A percentile compares a stretch with the other conserved stretches of the same genome.
Evolutionary conservation across 768 basidiomycete genomes (phyloP).

Genomic region (Collybia nuda): DNA sequence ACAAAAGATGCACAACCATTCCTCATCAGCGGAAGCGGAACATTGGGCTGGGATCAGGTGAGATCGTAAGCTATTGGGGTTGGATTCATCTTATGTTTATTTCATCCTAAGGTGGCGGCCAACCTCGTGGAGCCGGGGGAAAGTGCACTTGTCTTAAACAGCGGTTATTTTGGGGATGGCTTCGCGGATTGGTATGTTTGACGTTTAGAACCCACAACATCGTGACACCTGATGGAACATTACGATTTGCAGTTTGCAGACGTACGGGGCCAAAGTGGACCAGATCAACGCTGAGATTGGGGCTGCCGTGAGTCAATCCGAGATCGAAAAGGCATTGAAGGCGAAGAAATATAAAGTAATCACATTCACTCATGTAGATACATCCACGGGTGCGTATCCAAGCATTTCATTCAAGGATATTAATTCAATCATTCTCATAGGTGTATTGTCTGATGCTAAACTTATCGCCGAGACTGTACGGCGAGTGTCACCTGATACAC

Average conservation of each 20-base stretch:
- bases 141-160: slow-evolving; percentile 78
- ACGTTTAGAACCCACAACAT: neutral
- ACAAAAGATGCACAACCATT: slow-evolving; percentile 85
- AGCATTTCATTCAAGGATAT: neutral
- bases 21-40: slow-evolving; percentile 92
- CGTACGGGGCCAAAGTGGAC: slow-evolving; percentile 87
- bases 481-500: slow-evolving; percentile 79
- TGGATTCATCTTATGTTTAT: slow-evolving; percentile 1
- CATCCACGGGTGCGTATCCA: slow-evolving; percentile 65
- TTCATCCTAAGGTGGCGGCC: slow-evolving; percentile 65
- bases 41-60: slow-evolving; percentile 95
- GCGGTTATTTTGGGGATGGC: slow-evolving; percentile 93
- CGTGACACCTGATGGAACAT: neutral
- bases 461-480: slow-evolving; percentile 72
- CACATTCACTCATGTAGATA: slow-evolving; percentile 95
- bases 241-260: slow-evolving; percentile 55
- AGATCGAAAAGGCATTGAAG: slow-evolving; percentile 68
- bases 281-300: slow-evolving; percentile 85
- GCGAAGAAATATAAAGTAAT: slow-evolving; percentile 84
- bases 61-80: slow-evolving; percentile 13
- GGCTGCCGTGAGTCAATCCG: slow-evolving; percentile 57
- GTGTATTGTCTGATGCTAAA: slow-evolving; percentile 84
- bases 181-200: slow-evolving; percentile 78
- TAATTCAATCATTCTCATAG: slow-evolving; percentile 27
- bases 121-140: slow-evolving; percentile 88